Base-by-base conservation (phyloP, 1,139 yeast species). In the Sugiyamaella xylanicola region DNA sequence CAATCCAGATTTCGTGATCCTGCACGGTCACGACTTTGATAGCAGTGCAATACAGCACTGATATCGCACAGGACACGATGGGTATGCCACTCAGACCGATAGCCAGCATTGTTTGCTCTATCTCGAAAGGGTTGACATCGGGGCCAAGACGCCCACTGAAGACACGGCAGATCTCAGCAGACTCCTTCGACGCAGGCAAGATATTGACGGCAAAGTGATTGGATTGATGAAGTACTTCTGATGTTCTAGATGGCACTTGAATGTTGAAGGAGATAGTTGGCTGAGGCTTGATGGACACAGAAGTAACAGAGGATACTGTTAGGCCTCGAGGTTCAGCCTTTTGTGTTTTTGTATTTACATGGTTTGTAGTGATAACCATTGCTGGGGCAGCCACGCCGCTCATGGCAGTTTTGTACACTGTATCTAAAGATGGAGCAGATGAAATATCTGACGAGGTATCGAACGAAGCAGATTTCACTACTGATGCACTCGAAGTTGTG, bases 1-100 rank as follows among this genome's bases (percentile, higher is more conserved):
- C 95, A 2, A 88, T 83, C 96, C 97, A 90, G 1, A 91, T 84
- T 68, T 90, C 96, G 69, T 91, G 97, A 63, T 86, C 88, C 57
- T 86, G 90, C 0, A 90, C 83, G 17, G 71, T 71, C 55, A 87
- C 77, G 5, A 81, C 82, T 39, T 77, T 72, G 42, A 73, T 72
- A 46, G 82, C 80, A 56, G 79, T 74, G 67, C 96, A 89, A 15
- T 88, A 78, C 56, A 90, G 72, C 0, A 85, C 81, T 27, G 84
- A 73, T 61, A 85, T 90, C 17, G 87, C 81, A 35, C 78, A 76
- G 13, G 74, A 74, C 48, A 90, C 68, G 0, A 87, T 73, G 0
- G 96, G 96, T 9, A 87, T 70, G 17, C 74, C 66, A 27, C 68
- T 52, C 3, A 37, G 53, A 25, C 61, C 60, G 17, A 55, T 47